Percentiles rank a stretch among this genome's conserved stretches.
Evolutionary conservation across 495 filamentous ascomycete genomes (phyloP).

Genomic region (Jackrogersella multiformis): DNA sequence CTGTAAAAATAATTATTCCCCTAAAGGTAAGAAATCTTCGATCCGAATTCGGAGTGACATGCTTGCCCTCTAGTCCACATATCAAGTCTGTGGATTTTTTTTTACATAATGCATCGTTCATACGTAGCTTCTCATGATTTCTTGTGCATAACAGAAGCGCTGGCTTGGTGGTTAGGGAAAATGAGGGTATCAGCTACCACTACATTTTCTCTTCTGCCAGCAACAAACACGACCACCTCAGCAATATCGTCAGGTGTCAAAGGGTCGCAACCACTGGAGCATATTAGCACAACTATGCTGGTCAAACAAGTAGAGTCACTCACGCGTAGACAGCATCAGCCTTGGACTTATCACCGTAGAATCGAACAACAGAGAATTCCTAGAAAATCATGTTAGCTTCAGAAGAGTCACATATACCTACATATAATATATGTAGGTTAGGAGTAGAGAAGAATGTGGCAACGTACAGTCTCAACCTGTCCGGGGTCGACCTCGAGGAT

Average conservation of each 20-base stretch:
- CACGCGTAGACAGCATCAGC: conserved; percentile 96
- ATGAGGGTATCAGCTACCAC: conserved; percentile 92
- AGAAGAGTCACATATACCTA: background rate
- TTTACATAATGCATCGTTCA: no score
- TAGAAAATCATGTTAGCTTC: conserved; percentile 47
- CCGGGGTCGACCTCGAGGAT: conserved; percentile 95
- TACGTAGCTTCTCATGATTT: conserved; percentile 30
- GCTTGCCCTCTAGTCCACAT: background rate
- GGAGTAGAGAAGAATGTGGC: background rate
- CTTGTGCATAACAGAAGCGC: conserved; percentile 49
- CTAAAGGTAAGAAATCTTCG: conserved; percentile 3
- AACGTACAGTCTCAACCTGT: conserved; percentile 88
- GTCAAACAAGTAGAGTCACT: conserved; percentile 47
- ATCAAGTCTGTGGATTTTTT: no score
- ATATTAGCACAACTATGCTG: conserved; percentile 30
- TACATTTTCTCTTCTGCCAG: conserved; percentile 90
- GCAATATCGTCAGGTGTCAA: conserved; percentile 95
- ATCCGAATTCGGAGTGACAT: background rate
- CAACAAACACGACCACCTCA: conserved; percentile 91
- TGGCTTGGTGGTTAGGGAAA: conserved; percentile 79
- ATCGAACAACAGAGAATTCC: conserved; percentile 95
- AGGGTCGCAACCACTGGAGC: conserved; percentile 82
- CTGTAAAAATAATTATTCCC: background rate
- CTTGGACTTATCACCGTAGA: conserved; percentile 90
- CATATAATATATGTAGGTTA: no score